These are phyloP conservation scores for Penicillium decumbens DNA, from an alignment of 2,329 filamentous ascomycete species.

Conservation along the genomic window DNA sequence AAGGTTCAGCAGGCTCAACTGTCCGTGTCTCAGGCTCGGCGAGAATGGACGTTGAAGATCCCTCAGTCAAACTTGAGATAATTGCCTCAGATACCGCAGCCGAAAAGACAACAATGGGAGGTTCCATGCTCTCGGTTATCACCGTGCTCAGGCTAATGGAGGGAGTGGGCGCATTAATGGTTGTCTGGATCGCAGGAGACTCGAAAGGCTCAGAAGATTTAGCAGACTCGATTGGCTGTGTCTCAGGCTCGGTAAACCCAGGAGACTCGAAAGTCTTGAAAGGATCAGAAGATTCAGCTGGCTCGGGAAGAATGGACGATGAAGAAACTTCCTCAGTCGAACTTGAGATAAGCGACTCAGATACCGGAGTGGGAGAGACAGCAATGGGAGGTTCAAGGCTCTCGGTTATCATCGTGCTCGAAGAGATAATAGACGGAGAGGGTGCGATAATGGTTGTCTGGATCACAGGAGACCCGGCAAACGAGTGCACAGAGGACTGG, in stretches of 20 bases:
- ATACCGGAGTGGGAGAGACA: background rate
- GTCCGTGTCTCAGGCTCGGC: background rate
- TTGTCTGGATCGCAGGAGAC: background rate
- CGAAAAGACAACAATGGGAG: background rate
- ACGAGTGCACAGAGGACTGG: slow-evolving; percentile 10
- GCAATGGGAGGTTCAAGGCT: background rate
- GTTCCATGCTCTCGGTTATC: background rate
- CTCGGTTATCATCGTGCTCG: background rate
- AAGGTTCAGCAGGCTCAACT: background rate
- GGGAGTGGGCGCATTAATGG: background rate
- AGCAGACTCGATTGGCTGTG: too few relatives aligned
- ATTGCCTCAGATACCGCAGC: background rate
- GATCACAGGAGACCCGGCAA: background rate
- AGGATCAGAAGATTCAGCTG: too few relatives aligned
- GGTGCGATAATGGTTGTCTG: background rate
- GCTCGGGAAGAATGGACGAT: background rate
- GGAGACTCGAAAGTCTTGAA: too few relatives aligned
- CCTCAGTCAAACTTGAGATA: background rate
- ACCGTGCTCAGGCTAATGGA: background rate
- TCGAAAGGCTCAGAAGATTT: too few relatives aligned
- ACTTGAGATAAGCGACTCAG: background rate
- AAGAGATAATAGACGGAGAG: background rate
- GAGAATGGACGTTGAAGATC: background rate
- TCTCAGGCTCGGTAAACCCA: too few relatives aligned
- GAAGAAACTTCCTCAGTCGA: background rate